These are phyloP conservation scores for Moesziomyces sp. DNA, from an alignment of 1,284 basidiomycete species.

Conservation along the genomic window DNA sequence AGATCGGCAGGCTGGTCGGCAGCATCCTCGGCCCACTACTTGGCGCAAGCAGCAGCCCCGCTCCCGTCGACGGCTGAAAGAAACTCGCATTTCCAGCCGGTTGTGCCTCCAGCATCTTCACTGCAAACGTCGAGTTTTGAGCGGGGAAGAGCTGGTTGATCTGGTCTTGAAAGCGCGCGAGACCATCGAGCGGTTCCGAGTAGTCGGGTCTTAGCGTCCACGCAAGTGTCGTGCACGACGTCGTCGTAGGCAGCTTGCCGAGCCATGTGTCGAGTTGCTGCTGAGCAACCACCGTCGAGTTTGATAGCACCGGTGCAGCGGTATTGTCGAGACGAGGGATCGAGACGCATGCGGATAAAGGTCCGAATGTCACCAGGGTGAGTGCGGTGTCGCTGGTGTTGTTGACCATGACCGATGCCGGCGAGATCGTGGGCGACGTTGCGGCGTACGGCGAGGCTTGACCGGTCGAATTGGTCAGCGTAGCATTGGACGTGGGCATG, in stretches of 20 bases:
- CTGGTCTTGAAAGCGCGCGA: constrained; percentile 13
- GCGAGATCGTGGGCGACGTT: not conserved
- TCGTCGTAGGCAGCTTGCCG: constrained; percentile 1
- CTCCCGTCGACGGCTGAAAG: not conserved
- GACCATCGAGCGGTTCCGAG: constrained; percentile 7
- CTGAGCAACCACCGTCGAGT: not conserved
- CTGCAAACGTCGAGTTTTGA: not conserved
- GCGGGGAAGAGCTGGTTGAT: constrained; percentile 15
- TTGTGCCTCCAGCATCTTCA: not conserved
- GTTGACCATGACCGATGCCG: not conserved
- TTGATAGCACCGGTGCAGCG: not conserved
- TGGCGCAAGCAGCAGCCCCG: not conserved
- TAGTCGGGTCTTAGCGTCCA: constrained; percentile 28
- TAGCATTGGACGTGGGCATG: too few species aligned
- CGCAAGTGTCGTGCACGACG: constrained; percentile 10
- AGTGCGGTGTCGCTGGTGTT: not conserved
- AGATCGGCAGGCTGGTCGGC: constrained; percentile 14
- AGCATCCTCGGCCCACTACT: not conserved
- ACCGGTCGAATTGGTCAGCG: too few species aligned
- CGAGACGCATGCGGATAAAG: constrained; percentile 23
- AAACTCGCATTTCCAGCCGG: not conserved
- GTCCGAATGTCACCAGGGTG: constrained; percentile 26
- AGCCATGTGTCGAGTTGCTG: constrained; percentile 15
- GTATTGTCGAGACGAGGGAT: constrained; percentile 7
- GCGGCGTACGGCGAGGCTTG: too few species aligned